Base-by-base conservation (phyloP, 768 basidiomycete genomes). In the Amanita exitialis region DNA sequence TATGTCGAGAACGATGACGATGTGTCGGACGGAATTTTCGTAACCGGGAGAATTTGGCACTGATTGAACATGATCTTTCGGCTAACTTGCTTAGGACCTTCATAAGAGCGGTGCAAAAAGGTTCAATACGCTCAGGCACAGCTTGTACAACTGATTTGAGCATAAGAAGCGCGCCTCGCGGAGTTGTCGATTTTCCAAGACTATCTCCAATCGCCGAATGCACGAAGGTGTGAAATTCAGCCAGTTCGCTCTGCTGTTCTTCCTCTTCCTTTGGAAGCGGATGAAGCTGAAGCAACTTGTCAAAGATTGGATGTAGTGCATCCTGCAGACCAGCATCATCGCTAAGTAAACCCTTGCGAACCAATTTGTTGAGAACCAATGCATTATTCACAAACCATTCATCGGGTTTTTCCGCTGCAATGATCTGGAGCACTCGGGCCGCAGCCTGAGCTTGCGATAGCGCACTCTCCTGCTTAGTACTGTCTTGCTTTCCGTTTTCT, bases 341-440 rank as follows among this genome's bases (percentile, higher is more conserved):
- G 18, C 81, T 82, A 13, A 83, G 67, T 61, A 95, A 74, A 13
- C 91, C 89, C 68, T 90, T 95, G 56, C 90, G 85, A 49, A 98
- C 75, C 20, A 98, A 79, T 56, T 85, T 85, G 58, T 86, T 84
- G 6, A 98, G 73, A 12, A 83, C 74, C 4, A 70, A 63, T 1
- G 87, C 79, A 61, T 97, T 92, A 18, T 72, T 59, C 4, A 62
- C 68, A 62, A 85, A 89, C 95, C 95, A 99, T 0, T 75, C 64
- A 57, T 92, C 84, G 16, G 84, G 76, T 60, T 95, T 90, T 60
- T 89, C 88, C 0, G 82, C 73, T 2, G 90, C 74, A 37, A 96
- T 83, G 18, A 92, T 82, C 51, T 91, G 86, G 21, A 99, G 75
- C 21, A 96, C 90, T 62, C 90, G 90, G 12, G 90, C 89, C 3